phyloP scores from a whole-genome alignment of 2,329 filamentous ascomycete species.

The Nemania serpens region DNA sequence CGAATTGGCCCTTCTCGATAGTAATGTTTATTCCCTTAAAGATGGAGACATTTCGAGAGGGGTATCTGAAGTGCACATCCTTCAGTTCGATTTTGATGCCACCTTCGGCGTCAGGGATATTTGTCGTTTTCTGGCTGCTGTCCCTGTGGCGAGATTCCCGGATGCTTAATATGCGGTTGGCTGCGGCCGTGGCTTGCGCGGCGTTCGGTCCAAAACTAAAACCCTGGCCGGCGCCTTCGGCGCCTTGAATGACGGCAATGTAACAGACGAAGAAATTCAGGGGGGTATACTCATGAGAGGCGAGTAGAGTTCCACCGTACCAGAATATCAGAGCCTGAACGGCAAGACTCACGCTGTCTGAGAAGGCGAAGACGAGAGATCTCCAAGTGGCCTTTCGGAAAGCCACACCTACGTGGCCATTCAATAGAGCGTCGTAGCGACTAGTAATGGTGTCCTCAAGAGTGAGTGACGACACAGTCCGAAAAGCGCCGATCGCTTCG shows the following conservation, averaged over 20 bases:
- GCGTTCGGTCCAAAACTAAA: constrained; percentile 70
- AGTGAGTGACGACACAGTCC: constrained; percentile 72
- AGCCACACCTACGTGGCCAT: constrained; percentile 61
- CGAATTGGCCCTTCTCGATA: constrained; percentile 71
- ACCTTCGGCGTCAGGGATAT: constrained; percentile 51
- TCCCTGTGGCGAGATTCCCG: constrained; percentile 50
- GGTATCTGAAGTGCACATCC: constrained; percentile 65
- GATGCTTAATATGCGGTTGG: constrained; percentile 62
- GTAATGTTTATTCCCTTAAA: constrained; percentile 66
- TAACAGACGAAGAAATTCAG: constrained; percentile 62
- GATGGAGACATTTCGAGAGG: constrained; percentile 59
- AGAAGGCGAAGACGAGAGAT: constrained; percentile 69
- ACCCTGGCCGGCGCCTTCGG: constrained; percentile 68
- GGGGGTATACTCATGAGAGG: constrained; percentile 52
- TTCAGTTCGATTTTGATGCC: constrained; percentile 62
- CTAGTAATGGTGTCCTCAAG: constrained; percentile 68
- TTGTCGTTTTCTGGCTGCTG: constrained; percentile 37
- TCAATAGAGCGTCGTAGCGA: constrained; percentile 64
- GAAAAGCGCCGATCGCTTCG: constrained; percentile 74
- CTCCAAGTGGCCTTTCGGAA: constrained; percentile 65
- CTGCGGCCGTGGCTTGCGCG: constrained; percentile 61
- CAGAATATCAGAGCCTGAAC: constrained; percentile 68
- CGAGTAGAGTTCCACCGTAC: constrained; percentile 67
- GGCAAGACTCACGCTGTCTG: constrained; percentile 68
- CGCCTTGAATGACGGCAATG: constrained; percentile 69